These are phyloP conservation scores for Stachybotrys chartarum DNA, from an alignment of 2,329 filamentous ascomycete species.

Conservation along the genomic window DNA sequence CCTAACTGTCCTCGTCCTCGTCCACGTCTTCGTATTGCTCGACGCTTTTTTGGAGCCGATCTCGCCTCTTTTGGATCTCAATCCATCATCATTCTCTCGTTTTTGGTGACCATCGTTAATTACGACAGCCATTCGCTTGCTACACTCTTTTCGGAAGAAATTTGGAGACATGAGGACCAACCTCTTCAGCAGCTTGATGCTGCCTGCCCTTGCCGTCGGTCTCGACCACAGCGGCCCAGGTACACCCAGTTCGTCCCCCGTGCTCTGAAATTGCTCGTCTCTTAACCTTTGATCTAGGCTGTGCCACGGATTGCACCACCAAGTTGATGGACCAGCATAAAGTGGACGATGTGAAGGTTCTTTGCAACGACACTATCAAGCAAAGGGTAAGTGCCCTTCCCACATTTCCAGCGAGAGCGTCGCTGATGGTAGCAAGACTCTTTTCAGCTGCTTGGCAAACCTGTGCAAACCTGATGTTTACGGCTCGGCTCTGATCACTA, in stretches of 20 bases:
- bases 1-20: conserved; percentile 10
- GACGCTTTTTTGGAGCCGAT: conserved; percentile 14
- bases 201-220: conserved; percentile 8
- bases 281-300: conserved; percentile 7
- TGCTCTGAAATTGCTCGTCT: too few species aligned
- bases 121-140: conserved; percentile 13
- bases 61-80: conserved; percentile 24
- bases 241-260: conserved; percentile 5
- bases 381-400: conserved; percentile 13
- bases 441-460: conserved; percentile 22
- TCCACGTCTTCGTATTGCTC: conserved; percentile 12
- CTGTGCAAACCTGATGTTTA: conserved; percentile 19
- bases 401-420: background rate
- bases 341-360: background rate
- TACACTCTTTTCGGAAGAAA: background rate
- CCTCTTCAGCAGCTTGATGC: conserved; percentile 5
- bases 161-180: background rate
- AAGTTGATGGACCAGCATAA: conserved; percentile 6
- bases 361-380: conserved; percentile 11
- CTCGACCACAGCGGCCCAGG: conserved; percentile 4
- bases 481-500: conserved; percentile 18
- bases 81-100: conserved; percentile 10
- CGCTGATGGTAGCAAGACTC: conserved; percentile 10
- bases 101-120: conserved; percentile 25
- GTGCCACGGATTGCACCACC: conserved; percentile 10